Evolutionary conservation across 2,329 filamentous ascomycete genomes (phyloP).

Genomic region (Ramichloridium luteum): DNA sequence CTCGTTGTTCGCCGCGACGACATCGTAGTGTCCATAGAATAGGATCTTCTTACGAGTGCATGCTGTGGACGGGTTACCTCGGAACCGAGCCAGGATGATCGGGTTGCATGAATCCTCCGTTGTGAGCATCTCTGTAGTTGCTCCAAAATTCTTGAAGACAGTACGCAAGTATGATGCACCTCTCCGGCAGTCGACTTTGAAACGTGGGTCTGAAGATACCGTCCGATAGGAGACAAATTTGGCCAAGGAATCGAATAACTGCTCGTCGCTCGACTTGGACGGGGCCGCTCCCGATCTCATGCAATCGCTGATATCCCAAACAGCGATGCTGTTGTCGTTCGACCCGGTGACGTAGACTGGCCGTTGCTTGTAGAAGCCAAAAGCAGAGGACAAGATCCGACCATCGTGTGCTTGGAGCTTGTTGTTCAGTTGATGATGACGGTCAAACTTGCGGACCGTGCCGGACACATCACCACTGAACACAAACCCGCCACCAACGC

Average conservation of each 20-base stretch:
- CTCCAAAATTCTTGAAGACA: slow-evolving; percentile 84
- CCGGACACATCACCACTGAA: slow-evolving; percentile 86
- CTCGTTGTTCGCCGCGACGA: slow-evolving; percentile 78
- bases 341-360: slow-evolving; percentile 90
- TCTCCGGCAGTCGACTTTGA: slow-evolving; percentile 80
- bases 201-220: slow-evolving; percentile 74
- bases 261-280: slow-evolving; percentile 46
- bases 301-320: slow-evolving; percentile 66
- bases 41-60: slow-evolving; percentile 70
- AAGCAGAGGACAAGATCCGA: slow-evolving; percentile 73
- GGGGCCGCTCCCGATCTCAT: slow-evolving; percentile 32
- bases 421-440: slow-evolving; percentile 68
- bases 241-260: slow-evolving; percentile 53
- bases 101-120: slow-evolving; percentile 70
- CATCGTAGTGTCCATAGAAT: slow-evolving; percentile 97
- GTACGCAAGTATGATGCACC: slow-evolving; percentile 83
- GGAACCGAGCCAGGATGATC: slow-evolving; percentile 83
- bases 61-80: slow-evolving; percentile 55
- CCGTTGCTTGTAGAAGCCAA: slow-evolving; percentile 55
- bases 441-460: slow-evolving; percentile 57
- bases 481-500: slow-evolving; percentile 72
- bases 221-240: slow-evolving; percentile 89
- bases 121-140: slow-evolving; percentile 79
- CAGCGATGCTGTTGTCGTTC: slow-evolving; percentile 77
- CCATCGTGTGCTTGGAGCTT: slow-evolving; percentile 77